Conservation (phyloP, 2,329 filamentous ascomycete genomes). For the Tricladium varicosporioides region DNA sequence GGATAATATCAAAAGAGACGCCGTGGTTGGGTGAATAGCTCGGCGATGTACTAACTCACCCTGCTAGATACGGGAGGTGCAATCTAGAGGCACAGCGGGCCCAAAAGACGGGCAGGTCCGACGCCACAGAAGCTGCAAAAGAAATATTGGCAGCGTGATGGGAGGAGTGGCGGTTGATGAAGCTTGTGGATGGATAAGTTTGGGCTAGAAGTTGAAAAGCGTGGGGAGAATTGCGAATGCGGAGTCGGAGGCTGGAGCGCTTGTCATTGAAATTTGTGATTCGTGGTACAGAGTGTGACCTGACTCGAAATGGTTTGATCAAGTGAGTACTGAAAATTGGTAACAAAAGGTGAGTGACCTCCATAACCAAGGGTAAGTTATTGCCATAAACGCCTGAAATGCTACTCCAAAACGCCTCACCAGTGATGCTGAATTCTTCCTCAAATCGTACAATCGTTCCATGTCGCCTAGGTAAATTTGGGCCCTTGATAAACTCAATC, state of each 20-base stretch:
- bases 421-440: slow-evolving; percentile 11
- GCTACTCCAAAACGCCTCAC: slow-evolving; percentile 1
- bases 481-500: slow-evolving; percentile 42
- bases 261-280: background rate
- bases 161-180: background rate
- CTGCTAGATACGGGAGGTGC: background rate
- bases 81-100: background rate
- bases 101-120: slow-evolving; percentile 1
- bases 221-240: background rate
- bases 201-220: background rate
- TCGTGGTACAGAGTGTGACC: background rate
- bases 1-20: background rate
- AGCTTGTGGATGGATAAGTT: background rate
- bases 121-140: background rate
- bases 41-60: background rate
- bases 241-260: background rate
- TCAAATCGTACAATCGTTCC: slow-evolving; percentile 2
- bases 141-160: background rate
- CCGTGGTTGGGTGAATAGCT: background rate
- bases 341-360: background rate
- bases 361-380: background rate
- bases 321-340: background rate
- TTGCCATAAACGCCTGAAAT: background rate
- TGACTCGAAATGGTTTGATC: background rate
- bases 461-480: background rate